phyloP scores from a whole-genome alignment of 148 eudicot genomes.

The Nepenthes gracilis region DNA sequence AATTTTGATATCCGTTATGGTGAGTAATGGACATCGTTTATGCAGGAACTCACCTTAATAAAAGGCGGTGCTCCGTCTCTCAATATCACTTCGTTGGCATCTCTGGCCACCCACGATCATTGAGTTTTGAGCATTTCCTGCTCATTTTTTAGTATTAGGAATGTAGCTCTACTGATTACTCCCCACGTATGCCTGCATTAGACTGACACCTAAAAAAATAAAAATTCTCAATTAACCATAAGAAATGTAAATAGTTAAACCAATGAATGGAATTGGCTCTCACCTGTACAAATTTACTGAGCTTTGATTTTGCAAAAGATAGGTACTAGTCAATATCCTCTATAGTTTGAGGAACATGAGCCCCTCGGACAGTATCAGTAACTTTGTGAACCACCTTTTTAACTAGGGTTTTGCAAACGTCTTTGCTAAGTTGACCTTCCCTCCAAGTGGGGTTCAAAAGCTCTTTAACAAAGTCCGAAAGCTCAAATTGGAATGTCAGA shows the following conservation, averaged over 20 bases:
- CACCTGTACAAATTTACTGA: constrained; percentile 82
- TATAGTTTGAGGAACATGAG: constrained; percentile 58
- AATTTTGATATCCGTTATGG: too few relatives aligned
- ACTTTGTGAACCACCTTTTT: constrained; percentile 85
- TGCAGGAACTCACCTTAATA: too few relatives aligned
- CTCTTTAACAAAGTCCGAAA: constrained; percentile 80
- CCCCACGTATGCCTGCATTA: constrained; percentile 62
- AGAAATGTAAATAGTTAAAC: too few relatives aligned
- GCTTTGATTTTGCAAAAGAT: constrained; percentile 52
- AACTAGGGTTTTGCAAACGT: constrained; percentile 62
- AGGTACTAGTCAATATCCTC: constrained; percentile 70
- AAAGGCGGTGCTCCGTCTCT: too few relatives aligned
- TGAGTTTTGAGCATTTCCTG: too few relatives aligned
- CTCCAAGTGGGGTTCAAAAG: constrained; percentile 79
- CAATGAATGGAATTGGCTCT: constrained; percentile 1
- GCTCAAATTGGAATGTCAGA: constrained; percentile 59
- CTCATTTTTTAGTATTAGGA: too few relatives aligned
- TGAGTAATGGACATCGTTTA: too few relatives aligned
- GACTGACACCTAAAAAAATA: too few relatives aligned
- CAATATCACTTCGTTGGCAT: too few relatives aligned
- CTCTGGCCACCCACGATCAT: too few relatives aligned
- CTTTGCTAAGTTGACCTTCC: constrained; percentile 73
- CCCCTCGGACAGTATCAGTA: constrained; percentile 37
- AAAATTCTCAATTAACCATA: too few relatives aligned
- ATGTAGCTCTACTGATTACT: constrained; percentile 28